Conservation (phyloP, 2,329 filamentous ascomycete genomes). For the Verticillium dahliae region DNA sequence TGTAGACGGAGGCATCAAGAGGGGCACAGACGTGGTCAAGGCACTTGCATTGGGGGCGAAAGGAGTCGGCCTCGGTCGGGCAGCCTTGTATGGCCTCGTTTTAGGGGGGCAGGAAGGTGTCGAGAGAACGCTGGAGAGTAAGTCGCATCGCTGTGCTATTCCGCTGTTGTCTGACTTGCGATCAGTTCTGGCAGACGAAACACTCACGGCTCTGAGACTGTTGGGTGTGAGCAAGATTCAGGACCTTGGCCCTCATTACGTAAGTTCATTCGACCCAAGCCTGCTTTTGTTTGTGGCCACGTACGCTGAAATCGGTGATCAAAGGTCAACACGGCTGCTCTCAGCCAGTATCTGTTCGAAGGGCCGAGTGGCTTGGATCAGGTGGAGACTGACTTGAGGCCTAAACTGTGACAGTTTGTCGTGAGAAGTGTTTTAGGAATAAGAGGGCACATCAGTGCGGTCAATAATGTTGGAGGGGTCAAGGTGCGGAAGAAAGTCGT, state of each 20-base stretch:
- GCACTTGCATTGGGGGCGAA: constrained; percentile 45
- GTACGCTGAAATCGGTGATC: too few relatives aligned
- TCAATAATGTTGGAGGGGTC: too few relatives aligned
- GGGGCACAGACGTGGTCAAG: constrained; percentile 49
- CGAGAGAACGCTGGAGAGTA: constrained; percentile 48
- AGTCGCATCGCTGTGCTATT: constrained; percentile 16
- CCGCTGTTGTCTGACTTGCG: background rate
- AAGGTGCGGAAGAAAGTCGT: too few relatives aligned
- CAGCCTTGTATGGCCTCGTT: constrained; percentile 42
- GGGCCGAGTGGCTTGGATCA: constrained; percentile 14
- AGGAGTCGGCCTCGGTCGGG: constrained; percentile 46
- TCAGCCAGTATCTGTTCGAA: constrained; percentile 11
- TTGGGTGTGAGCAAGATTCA: constrained; percentile 16
- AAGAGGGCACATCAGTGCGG: too few relatives aligned
- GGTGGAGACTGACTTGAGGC: constrained; percentile 7
- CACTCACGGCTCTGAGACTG: constrained; percentile 17
- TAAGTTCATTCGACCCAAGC: constrained; percentile 9
- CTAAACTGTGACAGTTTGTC: background rate
- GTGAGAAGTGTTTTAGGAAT: too few relatives aligned
- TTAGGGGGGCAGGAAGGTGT: constrained; percentile 47
- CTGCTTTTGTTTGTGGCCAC: too few relatives aligned
- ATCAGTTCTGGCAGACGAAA: constrained; percentile 18
- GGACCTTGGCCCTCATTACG: constrained; percentile 15
- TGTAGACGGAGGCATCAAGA: constrained; percentile 45
- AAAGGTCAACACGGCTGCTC: constrained; percentile 11